Base-by-base conservation (phyloP, 2,329 filamentous ascomycete genomes). In the Penicillium sp. region DNA sequence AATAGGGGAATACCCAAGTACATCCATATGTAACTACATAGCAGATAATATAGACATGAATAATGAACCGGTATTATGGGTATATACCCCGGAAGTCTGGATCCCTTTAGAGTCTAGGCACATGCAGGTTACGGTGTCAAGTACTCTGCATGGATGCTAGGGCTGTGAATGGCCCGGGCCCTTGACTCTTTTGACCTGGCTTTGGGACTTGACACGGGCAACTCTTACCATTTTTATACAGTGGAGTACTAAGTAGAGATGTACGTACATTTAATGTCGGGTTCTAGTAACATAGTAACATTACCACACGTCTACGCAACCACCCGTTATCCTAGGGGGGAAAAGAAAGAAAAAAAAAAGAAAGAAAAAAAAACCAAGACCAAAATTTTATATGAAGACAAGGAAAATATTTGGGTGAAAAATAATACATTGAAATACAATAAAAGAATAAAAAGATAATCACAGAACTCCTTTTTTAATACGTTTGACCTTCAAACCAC, bases 261-360 rank as follows among this genome's bases (percentile, higher is more conserved):
- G 23, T 39, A 29, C 54, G 53, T 58, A 61, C 58, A 63, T 62
- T 61, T 33, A 25, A 43, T 25, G n/a, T 31, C n/a, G 31, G 19
- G 23, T 31, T 41, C 31, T 49, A 36, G n/a, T 23, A 25, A 39
- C n/a, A 21, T 49, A 36, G n/a, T 23, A 25, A 39, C n/a, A 21
- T 51, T 25, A 36, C 39, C 6, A 31, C n/a, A 36, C 39, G 45
- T 12, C 55, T 62, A 68, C 65, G 63, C 68, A 69, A 65, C 58
- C 59, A 66, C 62, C 66, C 59, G 35, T 47, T 49, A 23, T 48
- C 9, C n/a, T 29, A 44, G 31, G 41, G 50, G 47, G 58, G 42
- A 51, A 42, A 60, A 61, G 53, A 63, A 54, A 50, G 48, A 50
- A 57, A 33, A 56, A 35, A 25, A 36, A 54, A 57, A 44, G n/a